Base-by-base conservation (phyloP, 495 filamentous ascomycete genomes). In the Elasticomyces elasticus region DNA sequence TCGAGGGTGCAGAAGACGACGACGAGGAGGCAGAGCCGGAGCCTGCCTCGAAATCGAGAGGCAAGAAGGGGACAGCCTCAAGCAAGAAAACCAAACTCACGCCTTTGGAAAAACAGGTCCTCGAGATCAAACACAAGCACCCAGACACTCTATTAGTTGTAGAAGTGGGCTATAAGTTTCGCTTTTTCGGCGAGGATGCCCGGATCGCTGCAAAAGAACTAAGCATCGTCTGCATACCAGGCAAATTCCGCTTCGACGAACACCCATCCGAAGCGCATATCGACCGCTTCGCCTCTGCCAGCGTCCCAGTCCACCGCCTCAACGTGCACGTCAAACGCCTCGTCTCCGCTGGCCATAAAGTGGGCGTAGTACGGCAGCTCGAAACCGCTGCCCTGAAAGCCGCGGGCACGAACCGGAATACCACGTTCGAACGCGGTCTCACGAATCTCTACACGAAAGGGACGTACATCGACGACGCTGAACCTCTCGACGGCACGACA, bases 301-400 rank as follows among this genome's bases (percentile, higher is more conserved):
- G 91, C 68, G 89, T 99, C 52, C 92, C 92, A 0, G 84, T 91
- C 0, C 94, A 94, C 62, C 80, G 94, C 37, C 72, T 99, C 15
- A 87, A 87, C 62, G 91, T 99, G 5, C 92, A 97, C 64, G 91
- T 92, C 26, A 96, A 96, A 67, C 84, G 94, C 5, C 78, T 99
- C 0, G 85, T 99, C 13, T 79, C 83, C 2, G 89, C 92, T 0
- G 92, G 92, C 4, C 84, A 96, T 65, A 99, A 99, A 65, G 90
- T 99, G 43, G 92, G 92, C 13, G 83, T 99, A 9, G 92, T 99
- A 1, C 77, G 94, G 19, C 92, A 99, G 69, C 73, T 95, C n/a
- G 92, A 99, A 69, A 99, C 92, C 0, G 92, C 92, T n/a, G 92
- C 92, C 0, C 72, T 99, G 53, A 99, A 99, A 66, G 94, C 94